Evolutionary conservation across 1,284 basidiomycete species (phyloP), one percentile per base, ranked within the genome.

Genomic region (Veloboletus limbatus): DNA sequence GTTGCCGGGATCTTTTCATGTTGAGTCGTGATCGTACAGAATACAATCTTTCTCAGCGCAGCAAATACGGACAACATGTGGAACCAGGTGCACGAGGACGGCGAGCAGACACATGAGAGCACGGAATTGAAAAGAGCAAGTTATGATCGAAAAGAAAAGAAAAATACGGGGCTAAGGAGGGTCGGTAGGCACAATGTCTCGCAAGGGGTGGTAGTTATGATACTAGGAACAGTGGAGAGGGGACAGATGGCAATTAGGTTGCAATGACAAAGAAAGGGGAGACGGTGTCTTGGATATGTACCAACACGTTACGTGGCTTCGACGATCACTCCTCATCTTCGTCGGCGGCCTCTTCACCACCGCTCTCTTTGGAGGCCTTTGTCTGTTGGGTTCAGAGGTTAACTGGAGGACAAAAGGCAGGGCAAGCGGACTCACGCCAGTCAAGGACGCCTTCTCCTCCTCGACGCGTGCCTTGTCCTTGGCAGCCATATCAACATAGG

Each of bases 401-500:
- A 47, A 33, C 7, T n/a, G 8, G 3, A 7, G 3, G 5, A 0
- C 18, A 14, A 6, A 14, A 6, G 1, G n/a, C 9, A 14, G 8
- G 3, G 14, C 9, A 39, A 38, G 37, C 0, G 13, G 27, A 74
- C 78, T 39, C 57, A 84, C 82, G 49, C 85, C 80, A 55, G 88
- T 82, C 69, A 89, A 84, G 8, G 77, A 82, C 40, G 76, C 76
- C 71, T 92, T 93, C 68, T 92, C 89, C 43, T 80, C 73, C 63
- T 92, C 91, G 32, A 87, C 88, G 47, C 92, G 81, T 52, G 75
- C 69, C 77, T 96, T 97, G 73, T 97, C 94, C 50, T 78, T 78
- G 40, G 84, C 79, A 51, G 94, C 93, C 72, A 89, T 84, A 54
- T 92, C 88, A 55, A 85, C 62, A 75, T 95, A 97, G n/a, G 93